Percentiles rank a stretch among this genome's conserved stretches.
Evolutionary conservation across 352 stramenopile genomes (phyloP).

Genomic region (Phytophthora hibernalis): DNA sequence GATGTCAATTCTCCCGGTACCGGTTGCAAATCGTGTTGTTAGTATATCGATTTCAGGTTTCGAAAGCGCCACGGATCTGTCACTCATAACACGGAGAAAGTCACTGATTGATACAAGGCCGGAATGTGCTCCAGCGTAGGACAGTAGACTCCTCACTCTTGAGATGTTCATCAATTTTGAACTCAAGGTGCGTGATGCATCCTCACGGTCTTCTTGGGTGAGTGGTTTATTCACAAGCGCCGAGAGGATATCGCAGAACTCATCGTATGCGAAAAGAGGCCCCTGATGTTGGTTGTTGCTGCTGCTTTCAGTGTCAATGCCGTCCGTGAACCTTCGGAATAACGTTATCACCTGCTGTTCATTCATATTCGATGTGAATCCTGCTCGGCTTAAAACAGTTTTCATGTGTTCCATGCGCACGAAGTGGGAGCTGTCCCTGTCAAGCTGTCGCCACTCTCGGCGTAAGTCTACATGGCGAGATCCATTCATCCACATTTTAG

Average conservation of each 20-base stretch:
- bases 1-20: slow-evolving; percentile 42
- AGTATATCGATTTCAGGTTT: slow-evolving; percentile 45
- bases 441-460: slow-evolving; percentile 46
- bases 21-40: slow-evolving; percentile 30
- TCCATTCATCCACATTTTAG: slow-evolving; percentile 30
- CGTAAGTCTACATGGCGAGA: slow-evolving; percentile 37
- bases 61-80: slow-evolving; percentile 35
- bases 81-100: slow-evolving; percentile 36
- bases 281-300: slow-evolving; percentile 12
- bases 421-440: slow-evolving; percentile 20
- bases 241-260: slow-evolving; percentile 68
- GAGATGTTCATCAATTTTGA: slow-evolving; percentile 44
- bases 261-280: slow-evolving; percentile 51
- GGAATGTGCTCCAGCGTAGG: slow-evolving; percentile 12
- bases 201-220: slow-evolving; percentile 8
- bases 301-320: slow-evolving; percentile 4
- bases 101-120: slow-evolving; percentile 29
- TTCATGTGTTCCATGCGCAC: slow-evolving; percentile 39
- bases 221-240: slow-evolving; percentile 28
- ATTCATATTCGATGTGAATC: slow-evolving; percentile 45
- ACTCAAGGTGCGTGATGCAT: slow-evolving; percentile 15
- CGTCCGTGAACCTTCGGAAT: slow-evolving; percentile 45
- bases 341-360: slow-evolving; percentile 75
- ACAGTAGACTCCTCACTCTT: slow-evolving; percentile 30
- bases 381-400: slow-evolving; percentile 26